phyloP scores from a whole-genome alignment of 352 stramenopile species.

The Aphanomyces invadans region DNA sequence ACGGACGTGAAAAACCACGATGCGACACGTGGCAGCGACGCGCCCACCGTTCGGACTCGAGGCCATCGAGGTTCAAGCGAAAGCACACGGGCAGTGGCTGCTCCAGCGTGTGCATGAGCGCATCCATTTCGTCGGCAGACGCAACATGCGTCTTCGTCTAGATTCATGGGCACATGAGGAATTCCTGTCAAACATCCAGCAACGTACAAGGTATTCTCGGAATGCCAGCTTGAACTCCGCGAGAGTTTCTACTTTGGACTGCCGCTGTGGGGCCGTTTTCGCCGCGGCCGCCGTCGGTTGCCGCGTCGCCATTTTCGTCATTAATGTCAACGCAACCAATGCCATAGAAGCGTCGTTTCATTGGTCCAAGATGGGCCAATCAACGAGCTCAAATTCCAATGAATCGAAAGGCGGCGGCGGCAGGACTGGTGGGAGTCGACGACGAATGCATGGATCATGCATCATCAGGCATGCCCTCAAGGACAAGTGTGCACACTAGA shows the following conservation, averaged over 20 bases:
- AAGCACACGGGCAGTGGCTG: conserved; percentile 73
- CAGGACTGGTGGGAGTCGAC: too few relatives aligned
- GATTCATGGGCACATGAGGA: not conserved
- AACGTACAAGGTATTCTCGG: conserved; percentile 58
- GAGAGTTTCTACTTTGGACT: conserved; percentile 28
- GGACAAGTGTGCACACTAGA: too few relatives aligned
- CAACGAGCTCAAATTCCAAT: not conserved
- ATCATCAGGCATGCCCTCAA: too few relatives aligned
- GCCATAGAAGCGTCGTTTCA: not conserved
- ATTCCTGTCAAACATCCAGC: too few relatives aligned
- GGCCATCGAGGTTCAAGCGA: conserved; percentile 67
- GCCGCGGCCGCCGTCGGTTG: too few relatives aligned
- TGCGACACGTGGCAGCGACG: not conserved
- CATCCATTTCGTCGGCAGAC: conserved; percentile 40
- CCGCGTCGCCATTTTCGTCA: not conserved
- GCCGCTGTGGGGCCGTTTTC: not conserved
- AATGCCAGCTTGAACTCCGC: conserved; percentile 80
- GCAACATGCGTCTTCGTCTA: conserved; percentile 60
- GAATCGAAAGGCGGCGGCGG: too few relatives aligned
- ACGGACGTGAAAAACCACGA: not conserved
- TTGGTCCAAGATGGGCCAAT: not conserved
- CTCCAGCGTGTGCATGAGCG: conserved; percentile 67
- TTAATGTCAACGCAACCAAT: not conserved
- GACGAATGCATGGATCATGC: too few relatives aligned
- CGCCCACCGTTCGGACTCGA: conserved; percentile 38